Percentiles rank a stretch among this genome's conserved stretches.
These are phyloP conservation scores for Beta macrorhiza DNA, from an alignment of 179 eudicot genomes.

Conservation along the genomic window DNA sequence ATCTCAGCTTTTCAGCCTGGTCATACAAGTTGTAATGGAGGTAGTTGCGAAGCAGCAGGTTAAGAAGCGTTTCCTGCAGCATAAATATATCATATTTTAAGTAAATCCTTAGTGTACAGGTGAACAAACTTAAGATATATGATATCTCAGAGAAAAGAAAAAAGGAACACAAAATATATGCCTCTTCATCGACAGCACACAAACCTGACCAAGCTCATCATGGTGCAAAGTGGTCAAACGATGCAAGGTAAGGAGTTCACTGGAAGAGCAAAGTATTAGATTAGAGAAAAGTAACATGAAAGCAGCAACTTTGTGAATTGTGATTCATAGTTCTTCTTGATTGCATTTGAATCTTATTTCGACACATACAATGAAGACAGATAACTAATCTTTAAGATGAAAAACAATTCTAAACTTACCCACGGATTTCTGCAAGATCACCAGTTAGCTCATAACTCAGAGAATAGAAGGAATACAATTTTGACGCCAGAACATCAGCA, in stretches of 20 bases:
- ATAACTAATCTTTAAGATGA: not conserved
- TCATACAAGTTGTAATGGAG: constrained; percentile 93
- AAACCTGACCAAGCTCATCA: constrained; percentile 98
- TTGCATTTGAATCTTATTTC: not conserved
- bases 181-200: constrained; percentile 25
- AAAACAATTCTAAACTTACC: constrained; percentile 46
- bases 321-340: not conserved
- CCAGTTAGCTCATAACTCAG: constrained; percentile 86
- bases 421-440: constrained; percentile 86
- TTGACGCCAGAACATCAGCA: constrained; percentile 84
- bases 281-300: constrained; percentile 15
- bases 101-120: constrained; percentile 2
- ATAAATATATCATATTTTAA: not conserved
- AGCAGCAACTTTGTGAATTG: not conserved
- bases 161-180: not conserved
- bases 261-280: constrained; percentile 32
- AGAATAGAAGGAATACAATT: constrained; percentile 82
- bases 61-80: constrained; percentile 91
- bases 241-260: constrained; percentile 84
- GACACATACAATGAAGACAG: not conserved
- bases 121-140: not conserved
- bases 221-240: constrained; percentile 87
- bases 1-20: constrained; percentile 94
- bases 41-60: constrained; percentile 87
- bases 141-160: not conserved